These are phyloP conservation scores for Ascochyta koolunga DNA, from an alignment of 2,329 filamentous ascomycete species.

Conservation along the genomic window DNA sequence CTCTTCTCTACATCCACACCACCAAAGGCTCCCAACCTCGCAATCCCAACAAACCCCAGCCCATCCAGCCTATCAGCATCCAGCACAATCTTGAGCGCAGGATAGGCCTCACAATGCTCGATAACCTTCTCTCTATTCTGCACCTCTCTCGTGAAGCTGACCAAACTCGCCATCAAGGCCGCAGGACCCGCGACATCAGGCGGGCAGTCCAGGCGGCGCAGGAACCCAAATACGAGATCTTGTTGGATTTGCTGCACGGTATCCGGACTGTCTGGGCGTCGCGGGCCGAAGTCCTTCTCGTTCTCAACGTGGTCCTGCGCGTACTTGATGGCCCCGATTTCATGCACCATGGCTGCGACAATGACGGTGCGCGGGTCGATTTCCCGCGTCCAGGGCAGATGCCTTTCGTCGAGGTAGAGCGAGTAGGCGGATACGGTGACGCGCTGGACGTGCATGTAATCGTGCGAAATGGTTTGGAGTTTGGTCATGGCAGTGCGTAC, in stretches of 20 bases:
- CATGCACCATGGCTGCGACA: conserved; percentile 70
- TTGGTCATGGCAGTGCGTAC: conserved; percentile 62
- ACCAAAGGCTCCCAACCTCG: conserved; percentile 74
- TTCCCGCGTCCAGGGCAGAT: conserved; percentile 26
- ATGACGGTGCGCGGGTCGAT: conserved; percentile 64
- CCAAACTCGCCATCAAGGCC: conserved; percentile 72
- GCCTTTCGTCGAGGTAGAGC: conserved; percentile 61
- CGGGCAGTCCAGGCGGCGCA: conserved; percentile 63
- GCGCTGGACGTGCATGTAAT: conserved; percentile 80
- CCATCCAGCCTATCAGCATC: conserved; percentile 89
- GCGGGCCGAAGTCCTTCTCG: conserved; percentile 34
- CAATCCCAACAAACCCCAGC: conserved; percentile 82
- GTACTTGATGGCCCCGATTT: conserved; percentile 84
- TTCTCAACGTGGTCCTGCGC: conserved; percentile 19
- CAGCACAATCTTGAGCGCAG: conserved; percentile 82
- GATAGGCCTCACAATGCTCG: conserved; percentile 59
- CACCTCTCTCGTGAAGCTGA: conserved; percentile 78
- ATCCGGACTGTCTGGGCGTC: neutral
- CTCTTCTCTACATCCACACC: conserved; percentile 61
- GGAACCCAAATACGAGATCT: conserved; percentile 55
- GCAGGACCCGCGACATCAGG: conserved; percentile 67
- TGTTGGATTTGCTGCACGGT: conserved; percentile 52
- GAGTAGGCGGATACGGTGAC: conserved; percentile 71
- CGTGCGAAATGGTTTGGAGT: conserved; percentile 78
- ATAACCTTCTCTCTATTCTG: conserved; percentile 63